Conservation (phyloP, 2,329 filamentous ascomycete genomes). For the Arthrinium phaeospermum region DNA sequence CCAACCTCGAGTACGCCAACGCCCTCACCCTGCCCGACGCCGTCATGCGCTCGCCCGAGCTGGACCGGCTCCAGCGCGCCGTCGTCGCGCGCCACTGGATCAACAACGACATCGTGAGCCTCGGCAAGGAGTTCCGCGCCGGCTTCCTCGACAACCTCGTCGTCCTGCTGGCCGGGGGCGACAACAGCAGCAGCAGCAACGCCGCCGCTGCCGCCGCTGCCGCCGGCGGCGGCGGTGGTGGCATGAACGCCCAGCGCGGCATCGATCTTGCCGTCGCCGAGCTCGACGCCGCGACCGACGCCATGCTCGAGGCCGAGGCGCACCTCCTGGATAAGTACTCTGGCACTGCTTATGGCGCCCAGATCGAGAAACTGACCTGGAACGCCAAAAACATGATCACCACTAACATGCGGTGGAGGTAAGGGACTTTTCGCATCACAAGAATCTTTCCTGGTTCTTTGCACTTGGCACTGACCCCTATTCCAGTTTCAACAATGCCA, state of each 20-base stretch:
- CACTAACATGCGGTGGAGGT: background rate
- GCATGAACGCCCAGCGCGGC: too few relatives aligned
- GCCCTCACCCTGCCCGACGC: background rate
- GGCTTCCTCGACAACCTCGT: background rate
- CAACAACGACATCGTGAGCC: background rate
- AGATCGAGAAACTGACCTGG: background rate
- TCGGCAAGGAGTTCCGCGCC: background rate
- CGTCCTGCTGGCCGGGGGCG: background rate
- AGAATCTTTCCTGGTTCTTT: background rate
- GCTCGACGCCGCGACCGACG: background rate
- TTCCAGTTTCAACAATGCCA: background rate
- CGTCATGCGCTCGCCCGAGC: background rate
- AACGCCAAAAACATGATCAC: background rate
- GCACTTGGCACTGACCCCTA: background rate
- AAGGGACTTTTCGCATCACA: fast-evolving
- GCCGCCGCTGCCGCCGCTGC: too few relatives aligned
- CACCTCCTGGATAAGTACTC: background rate
- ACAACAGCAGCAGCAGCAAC: too few relatives aligned
- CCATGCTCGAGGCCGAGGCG: background rate
- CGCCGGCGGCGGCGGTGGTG: too few relatives aligned
- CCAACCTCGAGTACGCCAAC: background rate
- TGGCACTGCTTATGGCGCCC: background rate
- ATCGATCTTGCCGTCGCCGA: too few relatives aligned
- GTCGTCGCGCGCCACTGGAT: background rate
- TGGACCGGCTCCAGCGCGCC: background rate